Evolutionary conservation across 2,329 filamentous ascomycete species (phyloP).

Genomic region (Byssoonygena ceratinophila): DNA sequence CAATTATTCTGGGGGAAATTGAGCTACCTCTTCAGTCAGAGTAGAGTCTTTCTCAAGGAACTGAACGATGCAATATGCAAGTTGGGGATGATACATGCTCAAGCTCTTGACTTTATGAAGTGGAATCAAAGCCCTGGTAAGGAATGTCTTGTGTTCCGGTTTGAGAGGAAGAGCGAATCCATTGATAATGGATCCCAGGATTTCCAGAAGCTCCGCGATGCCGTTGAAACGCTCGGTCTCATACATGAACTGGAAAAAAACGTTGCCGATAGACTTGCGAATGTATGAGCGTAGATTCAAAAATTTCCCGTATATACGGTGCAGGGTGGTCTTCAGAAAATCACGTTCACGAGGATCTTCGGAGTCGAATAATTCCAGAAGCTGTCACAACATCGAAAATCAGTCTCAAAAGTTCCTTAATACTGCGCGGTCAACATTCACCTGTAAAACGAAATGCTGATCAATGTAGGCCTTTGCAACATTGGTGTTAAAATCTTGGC

Average conservation of each 20-base stretch:
- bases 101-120: slow-evolving; percentile 97
- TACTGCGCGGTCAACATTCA: slow-evolving; percentile 25
- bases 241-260: slow-evolving; percentile 99
- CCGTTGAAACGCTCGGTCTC: slow-evolving; percentile 98
- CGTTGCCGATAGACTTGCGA: slow-evolving; percentile 96
- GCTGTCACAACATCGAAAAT: slow-evolving; percentile 35
- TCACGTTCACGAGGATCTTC: slow-evolving; percentile 94
- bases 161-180: slow-evolving; percentile 93
- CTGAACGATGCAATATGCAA: slow-evolving; percentile 98
- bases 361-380: slow-evolving; percentile 96
- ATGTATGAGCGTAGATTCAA: slow-evolving; percentile 96
- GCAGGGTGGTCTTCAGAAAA: slow-evolving; percentile 94
- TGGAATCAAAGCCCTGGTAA: slow-evolving; percentile 84
- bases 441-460: slow-evolving; percentile 86
- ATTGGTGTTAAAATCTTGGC: slow-evolving; percentile 99
- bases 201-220: slow-evolving; percentile 91
- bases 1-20: background rate
- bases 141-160: slow-evolving; percentile 96
- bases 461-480: slow-evolving; percentile 98
- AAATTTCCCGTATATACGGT: slow-evolving; percentile 98
- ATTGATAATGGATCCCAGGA: slow-evolving; percentile 97
- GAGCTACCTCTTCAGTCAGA: slow-evolving; percentile 80
- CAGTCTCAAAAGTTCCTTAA: background rate
- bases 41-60: slow-evolving; percentile 97
- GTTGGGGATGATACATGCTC: slow-evolving; percentile 98